These are phyloP conservation scores for Nakataea oryzae DNA, from an alignment of 2,329 filamentous ascomycete species.

Conservation along the genomic window DNA sequence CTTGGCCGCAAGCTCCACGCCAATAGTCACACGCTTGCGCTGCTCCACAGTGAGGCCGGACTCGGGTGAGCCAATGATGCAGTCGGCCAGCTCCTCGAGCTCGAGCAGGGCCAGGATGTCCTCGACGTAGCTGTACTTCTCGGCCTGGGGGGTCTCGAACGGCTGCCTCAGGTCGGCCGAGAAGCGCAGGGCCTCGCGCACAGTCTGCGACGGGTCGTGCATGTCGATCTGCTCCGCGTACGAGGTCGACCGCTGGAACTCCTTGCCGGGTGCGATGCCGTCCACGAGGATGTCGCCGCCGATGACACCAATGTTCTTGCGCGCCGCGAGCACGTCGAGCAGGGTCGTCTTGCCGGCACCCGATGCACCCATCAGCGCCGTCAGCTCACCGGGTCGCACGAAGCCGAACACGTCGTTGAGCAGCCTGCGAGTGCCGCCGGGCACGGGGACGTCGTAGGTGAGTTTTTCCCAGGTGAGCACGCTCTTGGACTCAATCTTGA, in stretches of 20 bases:
- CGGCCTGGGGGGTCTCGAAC: constrained; percentile 37
- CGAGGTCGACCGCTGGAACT: constrained; percentile 51
- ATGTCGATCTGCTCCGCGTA: constrained; percentile 55
- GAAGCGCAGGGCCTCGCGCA: constrained; percentile 53
- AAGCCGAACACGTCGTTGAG: constrained; percentile 53
- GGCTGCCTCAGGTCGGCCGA: constrained; percentile 51
- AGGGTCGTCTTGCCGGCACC: constrained; percentile 85
- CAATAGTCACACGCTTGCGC: constrained; percentile 75
- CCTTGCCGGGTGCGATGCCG: constrained; percentile 41
- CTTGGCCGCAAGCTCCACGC: constrained; percentile 79
- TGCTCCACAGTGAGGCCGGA: constrained; percentile 61
- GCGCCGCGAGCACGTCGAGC: constrained; percentile 59
- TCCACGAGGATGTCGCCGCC: constrained; percentile 47
- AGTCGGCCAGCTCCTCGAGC: constrained; percentile 48
- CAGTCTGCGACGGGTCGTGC: constrained; percentile 51
- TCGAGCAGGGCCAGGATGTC: constrained; percentile 45
- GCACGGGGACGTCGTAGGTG: constrained; percentile 61
- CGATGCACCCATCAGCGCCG: constrained; percentile 69
- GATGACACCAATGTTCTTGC: constrained; percentile 53
- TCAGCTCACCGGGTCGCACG: constrained; percentile 66
- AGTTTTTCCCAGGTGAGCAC: constrained; percentile 83
- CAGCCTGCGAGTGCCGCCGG: constrained; percentile 43
- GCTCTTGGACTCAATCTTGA: constrained; percentile 48
- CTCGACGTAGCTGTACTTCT: constrained; percentile 51
- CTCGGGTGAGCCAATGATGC: constrained; percentile 48